Evolutionary conservation across 352 stramenopile genomes (phyloP).

Genomic region (Phytophthora vignae): DNA sequence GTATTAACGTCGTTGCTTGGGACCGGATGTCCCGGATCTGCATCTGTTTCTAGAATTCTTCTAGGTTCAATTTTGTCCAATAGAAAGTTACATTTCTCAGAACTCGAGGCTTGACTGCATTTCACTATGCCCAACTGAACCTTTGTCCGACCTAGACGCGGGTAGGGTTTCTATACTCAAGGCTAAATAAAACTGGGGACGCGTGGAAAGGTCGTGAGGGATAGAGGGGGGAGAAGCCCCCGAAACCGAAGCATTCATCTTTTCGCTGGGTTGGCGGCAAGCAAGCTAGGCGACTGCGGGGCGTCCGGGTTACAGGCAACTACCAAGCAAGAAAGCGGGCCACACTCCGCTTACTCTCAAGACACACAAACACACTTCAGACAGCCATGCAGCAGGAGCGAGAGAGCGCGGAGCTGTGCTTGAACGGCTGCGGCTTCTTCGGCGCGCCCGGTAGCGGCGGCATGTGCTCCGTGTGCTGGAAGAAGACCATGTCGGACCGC

Average conservation of each 20-base stretch:
- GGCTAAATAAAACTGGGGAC: background rate
- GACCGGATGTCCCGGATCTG: background rate
- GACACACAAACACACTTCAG: background rate
- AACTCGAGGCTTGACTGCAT: conserved; percentile 15
- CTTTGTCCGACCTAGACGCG: conserved; percentile 11
- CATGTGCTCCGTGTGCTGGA: conserved; percentile 90
- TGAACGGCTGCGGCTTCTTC: conserved; percentile 85
- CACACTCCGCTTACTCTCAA: background rate
- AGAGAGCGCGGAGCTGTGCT: conserved; percentile 76
- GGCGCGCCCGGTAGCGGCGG: conserved; percentile 68
- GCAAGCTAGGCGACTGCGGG: conserved; percentile 18
- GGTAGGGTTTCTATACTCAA: conserved; percentile 7
- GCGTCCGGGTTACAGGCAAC: conserved; percentile 11
- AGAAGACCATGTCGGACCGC: conserved; percentile 84
- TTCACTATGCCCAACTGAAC: conserved; percentile 19
- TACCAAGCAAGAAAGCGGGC: background rate
- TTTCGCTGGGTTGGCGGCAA: conserved; percentile 67
- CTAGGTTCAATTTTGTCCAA: conserved; percentile 8
- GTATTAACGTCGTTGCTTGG: too few species aligned
- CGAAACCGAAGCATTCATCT: conserved; percentile 49
- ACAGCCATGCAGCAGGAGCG: conserved; percentile 80
- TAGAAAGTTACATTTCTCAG: conserved; percentile 23
- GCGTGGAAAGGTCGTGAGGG: conserved; percentile 32
- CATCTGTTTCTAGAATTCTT: conserved; percentile 3
- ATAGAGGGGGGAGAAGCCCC: conserved; percentile 30